phyloP scores from a whole-genome alignment of 495 filamentous ascomycete genomes.

The Xylaria venustula region DNA sequence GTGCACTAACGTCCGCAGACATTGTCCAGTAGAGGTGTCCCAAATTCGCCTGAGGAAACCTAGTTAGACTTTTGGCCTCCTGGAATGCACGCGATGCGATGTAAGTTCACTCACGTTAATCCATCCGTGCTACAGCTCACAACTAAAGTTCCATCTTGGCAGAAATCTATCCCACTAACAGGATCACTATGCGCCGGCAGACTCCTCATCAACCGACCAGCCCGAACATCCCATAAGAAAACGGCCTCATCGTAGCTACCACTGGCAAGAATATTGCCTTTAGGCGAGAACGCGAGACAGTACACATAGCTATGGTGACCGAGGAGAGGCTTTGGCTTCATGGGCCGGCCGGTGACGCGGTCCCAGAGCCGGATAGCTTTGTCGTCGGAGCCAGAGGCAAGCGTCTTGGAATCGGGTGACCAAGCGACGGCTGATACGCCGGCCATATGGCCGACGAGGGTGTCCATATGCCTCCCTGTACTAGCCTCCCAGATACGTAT shows the following conservation, averaged over 20 bases:
- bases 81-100: neutral
- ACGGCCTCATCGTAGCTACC: slow-evolving; percentile 97
- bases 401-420: slow-evolving; percentile 79
- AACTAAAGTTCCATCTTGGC: slow-evolving; percentile 86
- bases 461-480: slow-evolving; percentile 76
- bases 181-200: slow-evolving; percentile 94
- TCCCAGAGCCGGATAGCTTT: slow-evolving; percentile 95
- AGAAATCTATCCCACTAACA: slow-evolving; percentile 89
- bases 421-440: slow-evolving; percentile 89
- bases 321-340: slow-evolving; percentile 63
- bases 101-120: slow-evolving; percentile 57
- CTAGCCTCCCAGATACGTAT: slow-evolving; percentile 86
- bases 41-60: slow-evolving; percentile 65
- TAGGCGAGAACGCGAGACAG: slow-evolving; percentile 87
- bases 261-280: slow-evolving; percentile 92
- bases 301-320: slow-evolving; percentile 98
- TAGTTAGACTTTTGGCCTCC: neutral
- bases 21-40: slow-evolving; percentile 95
- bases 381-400: slow-evolving; percentile 93
- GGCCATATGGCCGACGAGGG: slow-evolving; percentile 89
- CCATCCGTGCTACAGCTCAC: slow-evolving; percentile 88
- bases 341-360: slow-evolving; percentile 64
- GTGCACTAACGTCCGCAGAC: slow-evolving; percentile 88
- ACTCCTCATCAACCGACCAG: slow-evolving; percentile 78
- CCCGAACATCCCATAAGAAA: slow-evolving; percentile 91